These are phyloP conservation scores for Leptomonas pyrrhocoris DNA, from an alignment of 208 protist genomes.

Conservation along the genomic window DNA sequence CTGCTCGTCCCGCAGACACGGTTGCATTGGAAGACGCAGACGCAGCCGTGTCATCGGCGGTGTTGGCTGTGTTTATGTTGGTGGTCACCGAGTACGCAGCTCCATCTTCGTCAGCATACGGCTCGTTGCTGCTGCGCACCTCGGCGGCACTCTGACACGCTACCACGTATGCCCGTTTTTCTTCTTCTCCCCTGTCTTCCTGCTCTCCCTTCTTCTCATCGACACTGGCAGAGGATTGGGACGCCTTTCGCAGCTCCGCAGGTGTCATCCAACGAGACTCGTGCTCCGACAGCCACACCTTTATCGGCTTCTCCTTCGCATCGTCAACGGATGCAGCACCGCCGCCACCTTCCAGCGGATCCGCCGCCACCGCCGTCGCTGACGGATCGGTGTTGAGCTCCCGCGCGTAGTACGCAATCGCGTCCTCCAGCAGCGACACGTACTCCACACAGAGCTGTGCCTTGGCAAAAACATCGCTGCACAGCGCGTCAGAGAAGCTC, in stretches of 20 bases:
- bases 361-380: background rate
- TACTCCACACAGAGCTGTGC: constrained; percentile 76
- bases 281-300: constrained; percentile 65
- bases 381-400: constrained; percentile 39
- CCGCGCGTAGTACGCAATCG: constrained; percentile 44
- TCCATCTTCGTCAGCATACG: background rate
- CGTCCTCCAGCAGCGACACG: constrained; percentile 56
- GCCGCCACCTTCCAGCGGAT: constrained; percentile 12
- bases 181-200: background rate
- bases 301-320: constrained; percentile 16
- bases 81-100: background rate
- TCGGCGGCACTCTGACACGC: background rate
- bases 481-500: constrained; percentile 53
- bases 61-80: background rate
- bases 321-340: background rate
- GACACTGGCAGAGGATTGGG: background rate
- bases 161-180: constrained; percentile 9
- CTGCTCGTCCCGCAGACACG: background rate
- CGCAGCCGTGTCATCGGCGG: background rate
- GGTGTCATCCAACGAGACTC: constrained; percentile 63
- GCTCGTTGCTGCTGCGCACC: constrained; percentile 8
- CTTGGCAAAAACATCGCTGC: constrained; percentile 63
- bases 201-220: background rate
- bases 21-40: background rate
- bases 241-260: constrained; percentile 30